Evolutionary conservation across 768 basidiomycete species (phyloP).

Genomic region (Auricularia sp.): DNA sequence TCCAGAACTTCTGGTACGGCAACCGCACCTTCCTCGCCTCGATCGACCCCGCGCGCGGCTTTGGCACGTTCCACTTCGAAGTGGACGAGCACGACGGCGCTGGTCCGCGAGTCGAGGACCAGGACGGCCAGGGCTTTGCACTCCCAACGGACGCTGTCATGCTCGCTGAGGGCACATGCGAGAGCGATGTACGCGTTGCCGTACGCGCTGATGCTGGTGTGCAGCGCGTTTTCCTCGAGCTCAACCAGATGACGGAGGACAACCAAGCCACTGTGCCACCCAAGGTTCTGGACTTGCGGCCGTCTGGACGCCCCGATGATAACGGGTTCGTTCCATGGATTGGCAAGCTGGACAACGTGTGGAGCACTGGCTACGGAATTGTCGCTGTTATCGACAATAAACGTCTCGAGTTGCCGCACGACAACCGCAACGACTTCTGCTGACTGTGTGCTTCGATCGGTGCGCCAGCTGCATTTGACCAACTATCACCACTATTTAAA

Average conservation of each 20-base stretch:
- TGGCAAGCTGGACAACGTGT: not conserved
- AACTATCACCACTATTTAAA: too few relatives aligned
- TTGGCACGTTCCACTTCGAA: not conserved
- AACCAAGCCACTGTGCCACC: not conserved
- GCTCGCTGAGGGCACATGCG: not conserved
- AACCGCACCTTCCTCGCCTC: not conserved
- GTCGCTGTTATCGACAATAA: not conserved
- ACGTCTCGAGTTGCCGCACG: not conserved
- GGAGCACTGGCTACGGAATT: not conserved
- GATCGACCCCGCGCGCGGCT: not conserved
- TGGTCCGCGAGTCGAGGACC: not conserved
- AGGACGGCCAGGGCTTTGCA: not conserved
- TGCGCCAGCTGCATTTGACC: not conserved
- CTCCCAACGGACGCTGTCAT: not conserved
- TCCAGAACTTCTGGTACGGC: not conserved
- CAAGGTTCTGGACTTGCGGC: not conserved
- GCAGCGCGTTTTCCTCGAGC: not conserved
- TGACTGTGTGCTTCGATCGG: not conserved
- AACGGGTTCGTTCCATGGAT: not conserved
- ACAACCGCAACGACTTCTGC: not conserved
- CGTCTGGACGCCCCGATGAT: not conserved
- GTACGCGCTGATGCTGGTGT: not conserved
- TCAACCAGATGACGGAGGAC: not conserved
- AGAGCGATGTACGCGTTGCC: not conserved
- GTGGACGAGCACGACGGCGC: not conserved